phyloP scores from a whole-genome alignment of 2,329 filamentous ascomycete species.

The Coniochaeta hoffmannii region DNA sequence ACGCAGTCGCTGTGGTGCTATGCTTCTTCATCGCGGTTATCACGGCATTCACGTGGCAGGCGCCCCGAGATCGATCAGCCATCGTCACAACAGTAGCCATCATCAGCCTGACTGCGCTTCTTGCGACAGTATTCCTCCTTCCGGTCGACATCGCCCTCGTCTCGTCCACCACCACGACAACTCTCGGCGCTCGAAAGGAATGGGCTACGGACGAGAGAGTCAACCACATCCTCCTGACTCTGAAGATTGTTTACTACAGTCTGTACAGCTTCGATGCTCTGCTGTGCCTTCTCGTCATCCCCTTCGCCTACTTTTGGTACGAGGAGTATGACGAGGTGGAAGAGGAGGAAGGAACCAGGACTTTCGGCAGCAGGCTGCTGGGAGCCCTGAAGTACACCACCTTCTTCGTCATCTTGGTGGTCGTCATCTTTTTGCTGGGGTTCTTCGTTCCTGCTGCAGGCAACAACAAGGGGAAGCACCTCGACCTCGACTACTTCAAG shows the following conservation, averaged over 20 bases:
- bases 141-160: slow-evolving; percentile 94
- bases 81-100: slow-evolving; percentile 80
- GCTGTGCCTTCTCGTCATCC: slow-evolving; percentile 81
- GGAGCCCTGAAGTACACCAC: slow-evolving; percentile 88
- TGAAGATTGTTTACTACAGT: slow-evolving; percentile 86
- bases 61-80: slow-evolving; percentile 75
- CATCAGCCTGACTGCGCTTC: slow-evolving; percentile 75
- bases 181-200: slow-evolving; percentile 77
- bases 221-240: slow-evolving; percentile 66
- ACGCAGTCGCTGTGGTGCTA: slow-evolving; percentile 72
- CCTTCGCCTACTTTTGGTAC: slow-evolving; percentile 97
- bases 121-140: slow-evolving; percentile 86
- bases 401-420: slow-evolving; percentile 70
- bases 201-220: slow-evolving; percentile 86
- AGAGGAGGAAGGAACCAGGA: slow-evolving; percentile 69
- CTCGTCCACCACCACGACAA: slow-evolving; percentile 73
- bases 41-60: slow-evolving; percentile 89
- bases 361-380: slow-evolving; percentile 63
- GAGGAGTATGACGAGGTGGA: slow-evolving; percentile 95
- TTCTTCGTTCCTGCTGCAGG: slow-evolving; percentile 86
- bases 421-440: slow-evolving; percentile 81
- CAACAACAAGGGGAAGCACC: slow-evolving; percentile 54
- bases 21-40: slow-evolving; percentile 71
- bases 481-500: slow-evolving; percentile 89
- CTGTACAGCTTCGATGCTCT: slow-evolving; percentile 88